phyloP scores from a whole-genome alignment of 2,329 filamentous ascomycete species.

The Atkinsonella texensis region DNA sequence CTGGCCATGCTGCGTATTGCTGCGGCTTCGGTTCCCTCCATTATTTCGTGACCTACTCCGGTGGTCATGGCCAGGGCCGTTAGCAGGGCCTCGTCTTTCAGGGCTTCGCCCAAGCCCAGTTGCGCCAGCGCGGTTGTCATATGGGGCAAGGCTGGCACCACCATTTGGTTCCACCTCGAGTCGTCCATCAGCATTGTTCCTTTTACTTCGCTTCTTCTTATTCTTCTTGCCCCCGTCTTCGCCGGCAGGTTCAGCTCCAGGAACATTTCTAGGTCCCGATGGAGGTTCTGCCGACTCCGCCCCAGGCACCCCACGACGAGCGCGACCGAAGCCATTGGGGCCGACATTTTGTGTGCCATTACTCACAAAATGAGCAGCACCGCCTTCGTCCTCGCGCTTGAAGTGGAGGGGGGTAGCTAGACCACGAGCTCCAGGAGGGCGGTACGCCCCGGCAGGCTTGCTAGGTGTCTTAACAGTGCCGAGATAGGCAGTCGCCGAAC shows the following conservation, averaged over 20 bases:
- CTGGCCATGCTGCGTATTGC: constrained; percentile 34
- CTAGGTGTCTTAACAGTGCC: constrained; percentile 85
- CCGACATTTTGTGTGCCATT: constrained; percentile 62
- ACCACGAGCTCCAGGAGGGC: constrained; percentile 85
- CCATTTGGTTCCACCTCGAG: constrained; percentile 30
- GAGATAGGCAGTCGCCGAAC: constrained; percentile 71
- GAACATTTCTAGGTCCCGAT: constrained; percentile 57
- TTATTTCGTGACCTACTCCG: constrained; percentile 46
- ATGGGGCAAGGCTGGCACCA: constrained; percentile 34
- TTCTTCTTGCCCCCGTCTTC: constrained; percentile 75
- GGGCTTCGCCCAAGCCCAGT: constrained; percentile 47
- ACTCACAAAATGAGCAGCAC: constrained; percentile 69
- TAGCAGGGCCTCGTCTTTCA: constrained; percentile 44
- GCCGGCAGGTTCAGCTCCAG: constrained; percentile 49
- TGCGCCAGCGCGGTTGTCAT: constrained; percentile 22
- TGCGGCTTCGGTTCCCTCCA: constrained; percentile 38
- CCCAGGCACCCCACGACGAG: constrained; percentile 72
- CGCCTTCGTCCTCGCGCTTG: constrained; percentile 95
- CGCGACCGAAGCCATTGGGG: constrained; percentile 67
- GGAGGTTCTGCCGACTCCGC: constrained; percentile 60
- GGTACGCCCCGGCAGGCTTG: constrained; percentile 94
- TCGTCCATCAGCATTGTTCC: constrained; percentile 69
- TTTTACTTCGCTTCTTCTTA: constrained; percentile 96
- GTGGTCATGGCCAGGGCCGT: constrained; percentile 29
- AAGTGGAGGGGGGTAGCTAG: constrained; percentile 83